Conservation (phyloP, 805 yeast genomes). For the Kazachstania psychrophila region DNA sequence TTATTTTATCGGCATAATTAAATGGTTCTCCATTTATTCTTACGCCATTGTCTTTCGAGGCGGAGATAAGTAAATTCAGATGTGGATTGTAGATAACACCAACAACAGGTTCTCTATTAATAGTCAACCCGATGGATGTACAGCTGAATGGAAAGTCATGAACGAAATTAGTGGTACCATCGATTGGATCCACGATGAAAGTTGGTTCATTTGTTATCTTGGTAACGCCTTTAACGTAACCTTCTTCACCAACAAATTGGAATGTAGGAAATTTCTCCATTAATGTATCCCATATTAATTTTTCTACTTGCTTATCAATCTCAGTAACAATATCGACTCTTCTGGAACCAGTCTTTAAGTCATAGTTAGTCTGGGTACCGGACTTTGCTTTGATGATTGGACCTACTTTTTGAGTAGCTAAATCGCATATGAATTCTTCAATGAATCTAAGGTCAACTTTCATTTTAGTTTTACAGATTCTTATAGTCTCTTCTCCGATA, state of each 20-base stretch:
- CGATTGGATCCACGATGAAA: slow-evolving; percentile 56
- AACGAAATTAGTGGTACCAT: slow-evolving; percentile 58
- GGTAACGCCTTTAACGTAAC: slow-evolving; percentile 42
- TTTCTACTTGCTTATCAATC: slow-evolving; percentile 51
- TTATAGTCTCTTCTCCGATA: too few relatives aligned
- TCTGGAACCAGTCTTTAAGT: slow-evolving; percentile 27
- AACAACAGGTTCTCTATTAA: slow-evolving; percentile 41
- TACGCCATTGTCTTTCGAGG: slow-evolving; percentile 48
- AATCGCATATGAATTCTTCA: slow-evolving; percentile 20
- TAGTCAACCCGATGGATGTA: slow-evolving; percentile 51
- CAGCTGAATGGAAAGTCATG: slow-evolving; percentile 57
- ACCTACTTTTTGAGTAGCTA: slow-evolving; percentile 33
- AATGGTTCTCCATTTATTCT: slow-evolving; percentile 39
- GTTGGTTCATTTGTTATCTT: slow-evolving; percentile 44
- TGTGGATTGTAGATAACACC: slow-evolving; percentile 61
- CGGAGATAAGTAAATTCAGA: slow-evolving; percentile 41
- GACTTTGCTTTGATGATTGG: slow-evolving; percentile 40
- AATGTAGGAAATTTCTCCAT: slow-evolving; percentile 37
- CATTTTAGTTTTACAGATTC: too few relatives aligned
- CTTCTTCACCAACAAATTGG: slow-evolving; percentile 54
- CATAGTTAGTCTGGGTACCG: slow-evolving; percentile 33
- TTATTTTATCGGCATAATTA: slow-evolving; percentile 55
- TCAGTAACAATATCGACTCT: slow-evolving; percentile 58
- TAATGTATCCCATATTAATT: slow-evolving; percentile 27
- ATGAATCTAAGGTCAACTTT: slow-evolving; percentile 19